Conservation (phyloP, 371 early-diverging fungal species). For the Apophysomyces variabilis region DNA sequence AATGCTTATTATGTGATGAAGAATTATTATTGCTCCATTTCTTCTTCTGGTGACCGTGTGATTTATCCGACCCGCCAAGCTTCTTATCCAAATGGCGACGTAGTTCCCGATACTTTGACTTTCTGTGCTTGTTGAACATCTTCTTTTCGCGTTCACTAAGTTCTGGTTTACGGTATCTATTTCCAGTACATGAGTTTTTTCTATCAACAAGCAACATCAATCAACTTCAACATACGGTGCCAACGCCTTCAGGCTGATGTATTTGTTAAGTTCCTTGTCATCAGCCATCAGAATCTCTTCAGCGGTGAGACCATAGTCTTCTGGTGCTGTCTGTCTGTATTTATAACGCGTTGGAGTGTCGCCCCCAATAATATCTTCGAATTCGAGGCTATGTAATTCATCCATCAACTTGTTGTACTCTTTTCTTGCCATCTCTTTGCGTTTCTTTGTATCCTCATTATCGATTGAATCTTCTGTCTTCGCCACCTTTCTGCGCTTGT, state of each 20-base stretch:
- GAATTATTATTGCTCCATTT: no score
- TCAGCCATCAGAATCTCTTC: slow-evolving; percentile 90
- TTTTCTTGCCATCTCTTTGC: slow-evolving; percentile 23
- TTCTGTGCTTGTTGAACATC: slow-evolving; percentile 13
- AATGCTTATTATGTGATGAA: no score
- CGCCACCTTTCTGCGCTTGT: slow-evolving; percentile 27
- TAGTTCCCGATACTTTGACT: slow-evolving; percentile 9
- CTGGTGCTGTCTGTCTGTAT: slow-evolving; percentile 79
- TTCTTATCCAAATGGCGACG: slow-evolving; percentile 13
- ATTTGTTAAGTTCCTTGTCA: slow-evolving; percentile 86
- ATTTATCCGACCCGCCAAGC: neutral
- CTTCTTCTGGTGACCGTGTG: no score
- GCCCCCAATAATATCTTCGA: slow-evolving; percentile 92
- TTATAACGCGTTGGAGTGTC: slow-evolving; percentile 90
- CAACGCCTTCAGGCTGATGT: slow-evolving; percentile 82
- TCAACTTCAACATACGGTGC: slow-evolving; percentile 75
- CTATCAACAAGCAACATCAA: neutral
- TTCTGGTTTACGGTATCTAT: slow-evolving; percentile 21
- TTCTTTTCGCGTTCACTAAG: slow-evolving; percentile 7
- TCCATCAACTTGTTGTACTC: slow-evolving; percentile 72
- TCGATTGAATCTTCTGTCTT: slow-evolving; percentile 25
- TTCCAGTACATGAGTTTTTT: neutral
- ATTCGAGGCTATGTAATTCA: slow-evolving; percentile 90
- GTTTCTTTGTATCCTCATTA: slow-evolving; percentile 37
- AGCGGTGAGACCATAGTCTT: slow-evolving; percentile 76